Base-by-base conservation (phyloP, 1,284 basidiomycete species). In the Microbotryum violaceum region DNA sequence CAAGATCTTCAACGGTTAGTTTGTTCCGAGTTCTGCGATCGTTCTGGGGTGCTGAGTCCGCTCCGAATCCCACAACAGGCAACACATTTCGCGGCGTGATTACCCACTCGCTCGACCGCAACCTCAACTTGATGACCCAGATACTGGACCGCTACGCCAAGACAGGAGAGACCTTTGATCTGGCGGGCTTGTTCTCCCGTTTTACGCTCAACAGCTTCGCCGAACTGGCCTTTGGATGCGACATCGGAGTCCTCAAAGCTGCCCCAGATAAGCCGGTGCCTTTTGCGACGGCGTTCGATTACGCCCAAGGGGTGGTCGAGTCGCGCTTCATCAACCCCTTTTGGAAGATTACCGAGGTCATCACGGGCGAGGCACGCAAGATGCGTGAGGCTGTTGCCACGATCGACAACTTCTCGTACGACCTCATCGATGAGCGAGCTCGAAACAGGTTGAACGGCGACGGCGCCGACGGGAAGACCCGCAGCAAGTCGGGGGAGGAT, bases 201-300 rank as follows among this genome's bases (percentile, higher is more conserved):
- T 47, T 62, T 46, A 57, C 64, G 3, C 65, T 65, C 31, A 49
- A 63, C 52, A 52, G 54, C 16, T 61, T 65, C 53, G 18, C 33
- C 23, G 45, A 48, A 45, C 49, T 63, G 45, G 42, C 52, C 0
- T 64, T 57, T 52, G 59, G 58, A 20, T 18, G 20, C 8, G n/a
- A 56, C 63, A 18, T 49, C 49, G 23, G 51, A 59, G 37, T 70
- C 62, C 57, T 65, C 33, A n/a, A 27, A 4, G 63, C 46, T 3
- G 65, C 56, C 6, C 54, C 69, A 49, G 60, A 66, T 12, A 52
- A 54, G n/a, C 56, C 64, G 2, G 69, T 72, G 16, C 62, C 67
- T 14, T 75, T 75, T n/a, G 71, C 72, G 0, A 57, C 57, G 18
- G 72, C 72, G 27, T 72, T 75, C 52, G 72, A 75, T 65, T 68